These are phyloP conservation scores for Teratosphaeria viscida DNA, from an alignment of 2,329 filamentous ascomycete species.

Conservation along the genomic window DNA sequence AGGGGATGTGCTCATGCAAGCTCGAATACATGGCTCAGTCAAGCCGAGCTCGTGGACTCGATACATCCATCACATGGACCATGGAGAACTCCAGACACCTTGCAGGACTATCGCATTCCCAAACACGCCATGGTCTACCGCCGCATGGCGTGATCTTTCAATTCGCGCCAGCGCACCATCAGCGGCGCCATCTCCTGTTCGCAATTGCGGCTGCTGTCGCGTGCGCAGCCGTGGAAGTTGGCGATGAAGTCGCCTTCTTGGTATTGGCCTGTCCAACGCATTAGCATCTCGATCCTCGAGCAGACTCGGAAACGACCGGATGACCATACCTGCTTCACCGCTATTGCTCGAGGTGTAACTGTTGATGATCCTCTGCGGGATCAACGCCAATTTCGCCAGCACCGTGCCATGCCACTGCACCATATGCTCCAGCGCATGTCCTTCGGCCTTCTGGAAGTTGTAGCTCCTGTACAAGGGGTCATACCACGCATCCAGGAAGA, in stretches of 20 bases:
- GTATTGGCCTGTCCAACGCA: constrained; percentile 40
- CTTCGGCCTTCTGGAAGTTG: constrained; percentile 92
- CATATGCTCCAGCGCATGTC: constrained; percentile 65
- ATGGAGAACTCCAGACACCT: not conserved
- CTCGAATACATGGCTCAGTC: not conserved
- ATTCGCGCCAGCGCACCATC: constrained; percentile 28
- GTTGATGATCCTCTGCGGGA: constrained; percentile 80
- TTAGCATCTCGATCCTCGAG: not conserved
- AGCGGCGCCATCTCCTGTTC: constrained; percentile 53
- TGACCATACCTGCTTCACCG: not conserved
- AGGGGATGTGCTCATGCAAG: not conserved
- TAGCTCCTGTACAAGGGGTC: constrained; percentile 88
- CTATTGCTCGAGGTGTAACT: constrained; percentile 49
- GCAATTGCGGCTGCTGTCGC: constrained; percentile 48
- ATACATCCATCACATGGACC: not conserved
- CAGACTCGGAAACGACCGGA: not conserved
- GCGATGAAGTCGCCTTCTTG: constrained; percentile 77
- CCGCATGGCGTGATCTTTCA: constrained; percentile 15
- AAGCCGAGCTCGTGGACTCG: not conserved
- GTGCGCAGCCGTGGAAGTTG: constrained; percentile 63
- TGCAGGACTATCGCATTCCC: not conserved
- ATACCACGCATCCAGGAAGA: constrained; percentile 91
- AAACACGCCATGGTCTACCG: not conserved
- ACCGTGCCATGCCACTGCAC: constrained; percentile 87
- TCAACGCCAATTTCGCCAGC: constrained; percentile 73